phyloP scores from a whole-genome alignment of 1,139 yeast genomes.

The Candida neerlandica region DNA sequence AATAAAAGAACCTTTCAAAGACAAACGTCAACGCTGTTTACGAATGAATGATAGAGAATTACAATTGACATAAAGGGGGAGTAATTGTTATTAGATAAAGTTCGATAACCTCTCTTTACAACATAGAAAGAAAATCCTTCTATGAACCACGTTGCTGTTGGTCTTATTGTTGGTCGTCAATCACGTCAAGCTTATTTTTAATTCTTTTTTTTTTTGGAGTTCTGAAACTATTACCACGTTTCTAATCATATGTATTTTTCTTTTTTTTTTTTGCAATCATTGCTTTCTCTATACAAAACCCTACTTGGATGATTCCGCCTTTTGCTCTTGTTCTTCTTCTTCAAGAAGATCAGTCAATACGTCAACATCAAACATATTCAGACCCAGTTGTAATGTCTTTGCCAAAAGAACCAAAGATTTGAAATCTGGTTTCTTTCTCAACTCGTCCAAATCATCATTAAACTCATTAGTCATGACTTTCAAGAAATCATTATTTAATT shows the following conservation, averaged over 20 bases:
- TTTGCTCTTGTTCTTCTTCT: slow-evolving; percentile 4
- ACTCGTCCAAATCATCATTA: slow-evolving; percentile 62
- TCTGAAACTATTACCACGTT: neutral
- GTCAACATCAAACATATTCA: slow-evolving; percentile 66
- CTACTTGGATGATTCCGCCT: neutral
- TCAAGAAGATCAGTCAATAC: slow-evolving; percentile 47
- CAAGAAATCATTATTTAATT: slow-evolving; percentile 55
- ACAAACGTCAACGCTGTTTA: too few relatives aligned
- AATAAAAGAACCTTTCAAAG: too few relatives aligned
- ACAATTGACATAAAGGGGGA: too few relatives aligned
- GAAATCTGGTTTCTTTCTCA: slow-evolving; percentile 69
- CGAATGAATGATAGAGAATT: too few relatives aligned
- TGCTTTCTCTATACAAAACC: neutral
- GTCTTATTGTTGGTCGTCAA: too few relatives aligned
- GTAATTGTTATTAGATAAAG: too few relatives aligned
- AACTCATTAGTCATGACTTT: slow-evolving; percentile 59
- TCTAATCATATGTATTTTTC: too few relatives aligned
- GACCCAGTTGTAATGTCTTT: slow-evolving; percentile 64
- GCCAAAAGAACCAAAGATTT: slow-evolving; percentile 64
- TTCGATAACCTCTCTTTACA: too few relatives aligned
- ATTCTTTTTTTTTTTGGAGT: too few relatives aligned
- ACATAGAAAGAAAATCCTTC: too few relatives aligned
- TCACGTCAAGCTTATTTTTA: too few relatives aligned
- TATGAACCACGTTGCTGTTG: too few relatives aligned
- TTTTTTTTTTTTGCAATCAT: slow-evolving; percentile 1